Base-by-base conservation (phyloP, 768 basidiomycete genomes). In the Dacryopinax spathularia region DNA sequence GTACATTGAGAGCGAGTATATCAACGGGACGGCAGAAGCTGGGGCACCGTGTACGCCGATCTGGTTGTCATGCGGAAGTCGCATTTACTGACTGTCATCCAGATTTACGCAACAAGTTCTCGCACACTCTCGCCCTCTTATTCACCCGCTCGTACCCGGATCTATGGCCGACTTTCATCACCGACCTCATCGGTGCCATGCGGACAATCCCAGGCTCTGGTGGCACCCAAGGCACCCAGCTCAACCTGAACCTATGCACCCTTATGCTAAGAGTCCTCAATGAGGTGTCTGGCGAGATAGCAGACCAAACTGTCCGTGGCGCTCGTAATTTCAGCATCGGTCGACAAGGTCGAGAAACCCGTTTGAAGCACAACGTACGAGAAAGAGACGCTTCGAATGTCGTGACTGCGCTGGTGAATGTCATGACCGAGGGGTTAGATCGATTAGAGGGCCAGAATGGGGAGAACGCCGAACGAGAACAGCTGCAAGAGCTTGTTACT, bases 281-380 rank as follows among this genome's bases (percentile, higher is more conserved):
- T 65, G 96, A 99, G 73, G 94, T 98, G 62, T 94, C 93, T 0
- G 89, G 89, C 13, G 96, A 99, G 74, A 89, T 98, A n/a, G 91
- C 91, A 60, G 96, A 99, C 76, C 88, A 91, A 70, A 84, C 91
- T 66, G 84, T 98, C 69, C 92, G 95, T 75, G 81, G 89, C 60
- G 94, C 93, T 15, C 80, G 94, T 60, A 73, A 83, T 41, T 92
- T 82, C 72, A 84, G 79, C 62, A 76, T 79, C 7, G 82, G 79
- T 60, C 82, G 96, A 59, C 86, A 91, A 71, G 77, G 80, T 44
- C 84, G 92, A 63, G 96, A 99, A 76, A 84, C 78, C 20, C 83
- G 84, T 59, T 86, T 98, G 59, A 79, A 96, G 48, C 94, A 98
- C 73, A 86, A 86, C 20, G 88, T 99, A 33, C 81, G 96, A 65